Evolutionary conservation across 176 grass and related monocot genomes (phyloP), one percentile per base, ranked within the genome.

Genomic region (Pontederia paniculata): DNA sequence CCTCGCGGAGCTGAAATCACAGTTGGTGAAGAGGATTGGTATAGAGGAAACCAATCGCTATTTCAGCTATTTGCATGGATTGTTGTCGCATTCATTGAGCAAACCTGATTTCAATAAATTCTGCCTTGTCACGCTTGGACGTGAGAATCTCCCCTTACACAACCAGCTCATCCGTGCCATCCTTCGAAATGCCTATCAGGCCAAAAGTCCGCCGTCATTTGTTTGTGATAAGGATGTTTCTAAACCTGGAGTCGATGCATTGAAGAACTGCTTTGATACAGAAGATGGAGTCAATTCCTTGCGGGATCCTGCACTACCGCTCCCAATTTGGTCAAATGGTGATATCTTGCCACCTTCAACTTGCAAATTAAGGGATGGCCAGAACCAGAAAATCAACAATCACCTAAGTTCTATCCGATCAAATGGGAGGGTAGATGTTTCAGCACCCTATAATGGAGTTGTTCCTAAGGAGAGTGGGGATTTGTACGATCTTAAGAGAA

Each of bases 61-160:
- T 66, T 95, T 89, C 18, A 23, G 73, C 50, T 83, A 73, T 76
- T 69, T 95, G 59, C 85, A 67, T 63, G 55, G 41, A 17, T 74
- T 89, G 70, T 59, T 95, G 22, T 85, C 79, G 0, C 71, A 80
- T 65, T 83, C 70, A 76, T 65, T 95, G 17, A 83, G 75, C 67
- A 95, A 85, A 74, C 21, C 71, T 4, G 85, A 95, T 55, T 95
- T 89, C 16, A 78, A 95, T 31, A 85, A 73, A 65, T 51, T 80
- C 53, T 95, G 81, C 70, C 54, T 85, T 44, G 57, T 59, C 4
- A 80, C 63, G 0, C 44, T 95, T 17, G 82, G 85, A 8, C 52
- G 12, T 21, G 81, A 95, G 67, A 89, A 89, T 61, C 63, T 85
- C 12, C 46, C 58, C 19, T 68, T 89, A 76, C 89, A 95, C 73